Evolutionary conservation across 352 stramenopile genomes (phyloP).

Genomic region (Globisporangium splendens): DNA sequence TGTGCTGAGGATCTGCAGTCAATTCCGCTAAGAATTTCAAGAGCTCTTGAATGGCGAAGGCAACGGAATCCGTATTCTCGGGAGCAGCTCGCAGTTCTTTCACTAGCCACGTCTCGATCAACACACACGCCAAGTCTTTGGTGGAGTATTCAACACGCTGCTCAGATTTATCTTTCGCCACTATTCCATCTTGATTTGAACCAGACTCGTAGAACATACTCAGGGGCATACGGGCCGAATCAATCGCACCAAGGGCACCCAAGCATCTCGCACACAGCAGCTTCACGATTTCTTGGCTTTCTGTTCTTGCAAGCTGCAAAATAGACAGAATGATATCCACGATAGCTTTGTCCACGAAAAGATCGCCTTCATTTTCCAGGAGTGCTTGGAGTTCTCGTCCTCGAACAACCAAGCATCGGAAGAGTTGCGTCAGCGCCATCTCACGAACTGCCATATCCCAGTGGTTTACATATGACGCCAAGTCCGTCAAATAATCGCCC

Average conservation of each 20-base stretch:
- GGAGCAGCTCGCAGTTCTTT: conserved; percentile 82
- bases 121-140: conserved; percentile 76
- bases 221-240: conserved; percentile 70
- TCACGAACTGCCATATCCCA: conserved; percentile 79
- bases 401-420: conserved; percentile 60
- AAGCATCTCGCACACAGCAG: conserved; percentile 70
- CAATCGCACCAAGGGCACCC: conserved; percentile 74
- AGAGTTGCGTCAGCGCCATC: conserved; percentile 66
- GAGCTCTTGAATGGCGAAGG: conserved; percentile 84
- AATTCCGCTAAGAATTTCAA: conserved; percentile 78
- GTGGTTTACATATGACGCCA: conserved; percentile 68
- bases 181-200: conserved; percentile 15
- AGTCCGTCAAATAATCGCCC: conserved; percentile 48
- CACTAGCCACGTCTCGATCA: conserved; percentile 81
- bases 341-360: conserved; percentile 59
- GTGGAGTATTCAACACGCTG: conserved; percentile 61
- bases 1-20: conserved; percentile 69
- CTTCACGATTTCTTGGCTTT: conserved; percentile 65
- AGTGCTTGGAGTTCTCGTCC: conserved; percentile 54
- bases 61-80: conserved; percentile 77
- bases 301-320: conserved; percentile 57
- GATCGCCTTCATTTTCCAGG: conserved; percentile 67
- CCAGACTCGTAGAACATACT: conserved; percentile 53
- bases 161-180: conserved; percentile 39
- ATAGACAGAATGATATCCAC: conserved; percentile 63